Percentiles rank a stretch among this genome's conserved stretches.
phyloP scores from a whole-genome alignment of 129 eudicot genomes.

The Helichrysum umbraculigerum region DNA sequence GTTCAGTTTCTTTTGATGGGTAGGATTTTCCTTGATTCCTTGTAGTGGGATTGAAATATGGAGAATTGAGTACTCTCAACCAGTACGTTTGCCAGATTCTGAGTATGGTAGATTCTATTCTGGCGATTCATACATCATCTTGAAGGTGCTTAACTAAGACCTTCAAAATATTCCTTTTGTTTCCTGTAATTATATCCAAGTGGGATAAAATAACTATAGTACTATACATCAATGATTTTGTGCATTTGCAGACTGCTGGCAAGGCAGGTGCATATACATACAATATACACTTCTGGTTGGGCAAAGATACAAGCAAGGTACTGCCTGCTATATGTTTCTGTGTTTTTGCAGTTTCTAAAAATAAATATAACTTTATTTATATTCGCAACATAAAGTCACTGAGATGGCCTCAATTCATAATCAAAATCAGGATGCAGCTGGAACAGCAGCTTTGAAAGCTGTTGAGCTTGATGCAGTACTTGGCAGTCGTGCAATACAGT shows the following conservation, averaged over 20 bases:
- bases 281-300: conserved; percentile 90
- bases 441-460: conserved; percentile 86
- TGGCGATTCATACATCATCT: conserved; percentile 73
- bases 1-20: conserved; percentile 8
- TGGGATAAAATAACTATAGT: background rate
- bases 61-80: conserved; percentile 81
- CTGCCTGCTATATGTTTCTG: background rate
- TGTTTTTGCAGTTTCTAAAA: background rate
- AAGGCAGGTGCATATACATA: conserved; percentile 73
- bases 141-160: conserved; percentile 54
- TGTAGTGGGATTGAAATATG: conserved; percentile 87
- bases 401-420: conserved; percentile 12
- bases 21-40: conserved; percentile 49
- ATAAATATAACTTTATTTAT: background rate
- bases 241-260: conserved; percentile 70
- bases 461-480: conserved; percentile 92
- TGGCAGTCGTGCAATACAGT: conserved; percentile 91
- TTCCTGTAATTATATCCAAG: conserved; percentile 1
- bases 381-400: conserved; percentile 2
- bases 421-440: conserved; percentile 77
- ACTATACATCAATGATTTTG: conserved; percentile 10
- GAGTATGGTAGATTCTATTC: conserved; percentile 82
- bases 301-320: conserved; percentile 97
- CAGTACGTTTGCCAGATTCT: conserved; percentile 74
- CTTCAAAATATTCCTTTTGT: conserved; percentile 11